phyloP scores from a whole-genome alignment of 495 filamentous ascomycete genomes.

The Penicillium mononematosum region DNA sequence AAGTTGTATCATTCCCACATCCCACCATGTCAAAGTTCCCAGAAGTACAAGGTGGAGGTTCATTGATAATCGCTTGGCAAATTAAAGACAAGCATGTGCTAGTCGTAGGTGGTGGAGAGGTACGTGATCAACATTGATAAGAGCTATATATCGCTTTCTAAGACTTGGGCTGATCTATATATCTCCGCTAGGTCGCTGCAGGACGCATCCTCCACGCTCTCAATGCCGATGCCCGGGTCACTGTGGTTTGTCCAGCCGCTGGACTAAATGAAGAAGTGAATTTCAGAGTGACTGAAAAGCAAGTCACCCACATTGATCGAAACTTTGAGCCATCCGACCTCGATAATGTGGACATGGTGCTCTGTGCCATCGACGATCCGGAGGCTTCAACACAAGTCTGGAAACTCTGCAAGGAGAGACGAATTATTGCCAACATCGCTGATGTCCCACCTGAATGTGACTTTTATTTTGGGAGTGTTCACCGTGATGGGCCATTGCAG shows the following conservation, averaged over 20 bases:
- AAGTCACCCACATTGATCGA: conserved; percentile 76
- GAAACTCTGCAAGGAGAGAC: conserved; percentile 81
- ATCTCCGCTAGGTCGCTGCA: conserved; percentile 73
- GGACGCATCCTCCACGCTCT: conserved; percentile 89
- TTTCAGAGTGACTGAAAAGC: conserved; percentile 67
- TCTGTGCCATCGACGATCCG: conserved; percentile 91
- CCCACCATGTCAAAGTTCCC: conserved; percentile 67
- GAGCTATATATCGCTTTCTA: neutral
- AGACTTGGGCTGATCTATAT: conserved; percentile 15
- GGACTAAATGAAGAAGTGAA: conserved; percentile 88
- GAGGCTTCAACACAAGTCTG: conserved; percentile 82
- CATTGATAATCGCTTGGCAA: conserved; percentile 93
- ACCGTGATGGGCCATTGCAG: conserved; percentile 92
- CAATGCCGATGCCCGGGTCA: conserved; percentile 90
- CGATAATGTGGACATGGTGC: conserved; percentile 77
- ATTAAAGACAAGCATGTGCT: conserved; percentile 77
- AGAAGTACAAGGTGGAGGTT: conserved; percentile 81
- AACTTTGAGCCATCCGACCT: conserved; percentile 81
- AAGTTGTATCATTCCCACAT: conserved; percentile 8
- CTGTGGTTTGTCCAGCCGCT: conserved; percentile 72
- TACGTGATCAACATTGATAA: conserved; percentile 34
- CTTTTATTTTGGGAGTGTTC: conserved; percentile 95
- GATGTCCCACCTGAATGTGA: conserved; percentile 97
- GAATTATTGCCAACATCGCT: conserved; percentile 90
- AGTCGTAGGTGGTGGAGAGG: conserved; percentile 92